phyloP scores from a whole-genome alignment of 2,329 filamentous ascomycete genomes.

The Talaromyces pinophilus region DNA sequence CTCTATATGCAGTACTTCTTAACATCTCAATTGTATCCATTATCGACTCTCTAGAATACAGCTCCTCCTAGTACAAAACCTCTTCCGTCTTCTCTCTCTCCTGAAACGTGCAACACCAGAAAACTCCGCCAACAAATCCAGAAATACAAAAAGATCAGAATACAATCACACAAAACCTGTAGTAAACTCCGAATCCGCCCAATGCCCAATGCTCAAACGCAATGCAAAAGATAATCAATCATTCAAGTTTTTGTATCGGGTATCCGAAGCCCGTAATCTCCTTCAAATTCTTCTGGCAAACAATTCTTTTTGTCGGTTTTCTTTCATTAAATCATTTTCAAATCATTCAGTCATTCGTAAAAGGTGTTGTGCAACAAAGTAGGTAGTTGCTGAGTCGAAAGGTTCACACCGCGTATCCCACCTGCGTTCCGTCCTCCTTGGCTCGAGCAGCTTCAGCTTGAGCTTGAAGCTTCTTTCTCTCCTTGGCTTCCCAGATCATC shows the following conservation, averaged over 20 bases:
- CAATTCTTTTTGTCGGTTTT: neutral
- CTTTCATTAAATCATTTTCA: conserved; percentile 18
- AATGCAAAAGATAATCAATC: conserved; percentile 10
- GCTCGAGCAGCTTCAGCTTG: neutral
- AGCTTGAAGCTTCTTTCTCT: conserved; percentile 33
- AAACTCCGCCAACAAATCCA: conserved; percentile 14
- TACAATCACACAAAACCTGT: neutral
- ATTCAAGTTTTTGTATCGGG: neutral
- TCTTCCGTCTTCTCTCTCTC: neutral
- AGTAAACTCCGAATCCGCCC: conserved; percentile 16
- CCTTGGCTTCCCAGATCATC: conserved; percentile 49
- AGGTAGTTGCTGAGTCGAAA: neutral
- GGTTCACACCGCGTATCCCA: conserved; percentile 19
- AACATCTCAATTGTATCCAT: neutral
- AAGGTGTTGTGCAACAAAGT: no score
- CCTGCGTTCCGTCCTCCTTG: conserved; percentile 9
- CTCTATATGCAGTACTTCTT: neutral
- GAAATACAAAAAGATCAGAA: conserved; percentile 6
- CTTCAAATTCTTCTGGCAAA: neutral
- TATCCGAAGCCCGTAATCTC: conserved; percentile 12
- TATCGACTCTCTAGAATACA: neutral
- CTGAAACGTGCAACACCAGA: conserved; percentile 9
- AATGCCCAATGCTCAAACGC: conserved; percentile 19
- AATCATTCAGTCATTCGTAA: conserved; percentile 20
- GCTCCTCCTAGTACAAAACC: conserved; percentile 3